Evolutionary conservation across 768 basidiomycete species (phyloP).

Genomic region (Amanita pallidorosea): DNA sequence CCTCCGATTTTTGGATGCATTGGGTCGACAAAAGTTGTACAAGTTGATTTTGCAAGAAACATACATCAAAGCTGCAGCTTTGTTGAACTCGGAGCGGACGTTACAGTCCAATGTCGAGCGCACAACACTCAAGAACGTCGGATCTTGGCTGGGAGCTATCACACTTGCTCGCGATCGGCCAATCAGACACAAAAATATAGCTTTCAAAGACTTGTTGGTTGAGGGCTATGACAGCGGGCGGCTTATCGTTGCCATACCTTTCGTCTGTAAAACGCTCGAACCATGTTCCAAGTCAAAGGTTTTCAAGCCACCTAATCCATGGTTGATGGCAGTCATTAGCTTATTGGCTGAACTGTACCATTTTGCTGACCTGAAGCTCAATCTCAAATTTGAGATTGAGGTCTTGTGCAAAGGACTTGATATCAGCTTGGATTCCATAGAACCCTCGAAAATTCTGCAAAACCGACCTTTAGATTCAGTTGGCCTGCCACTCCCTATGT

Average conservation of each 20-base stretch:
- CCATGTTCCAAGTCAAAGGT: constrained; percentile 83
- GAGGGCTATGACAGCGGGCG: constrained; percentile 92
- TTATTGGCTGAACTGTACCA: constrained; percentile 94
- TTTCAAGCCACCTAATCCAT: constrained; percentile 95
- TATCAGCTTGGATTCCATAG: constrained; percentile 75
- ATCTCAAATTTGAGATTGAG: constrained; percentile 98
- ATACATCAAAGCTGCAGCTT: constrained; percentile 68
- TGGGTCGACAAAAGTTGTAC: constrained; percentile 56
- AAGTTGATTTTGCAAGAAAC: constrained; percentile 91
- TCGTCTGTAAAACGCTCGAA: constrained; percentile 94
- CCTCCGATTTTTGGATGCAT: constrained; percentile 82
- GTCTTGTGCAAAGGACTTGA: constrained; percentile 88
- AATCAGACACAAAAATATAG: constrained; percentile 85
- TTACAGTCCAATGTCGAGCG: constrained; percentile 81
- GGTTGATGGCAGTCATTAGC: constrained; percentile 93
- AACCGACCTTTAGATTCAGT: constrained; percentile 54
- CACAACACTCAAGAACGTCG: constrained; percentile 85
- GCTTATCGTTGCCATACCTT: constrained; percentile 89
- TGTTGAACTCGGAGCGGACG: constrained; percentile 89
- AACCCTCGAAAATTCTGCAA: constrained; percentile 75
- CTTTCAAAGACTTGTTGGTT: constrained; percentile 94
- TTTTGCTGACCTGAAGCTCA: constrained; percentile 90
- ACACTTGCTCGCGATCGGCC: constrained; percentile 90
- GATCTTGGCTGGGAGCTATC: constrained; percentile 87
- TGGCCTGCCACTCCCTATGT: constrained; percentile 63